These are phyloP conservation scores for Batrachochytrium dendrobatidis DNA, from an alignment of 371 early-diverging fungal species.

Conservation along the genomic window DNA sequence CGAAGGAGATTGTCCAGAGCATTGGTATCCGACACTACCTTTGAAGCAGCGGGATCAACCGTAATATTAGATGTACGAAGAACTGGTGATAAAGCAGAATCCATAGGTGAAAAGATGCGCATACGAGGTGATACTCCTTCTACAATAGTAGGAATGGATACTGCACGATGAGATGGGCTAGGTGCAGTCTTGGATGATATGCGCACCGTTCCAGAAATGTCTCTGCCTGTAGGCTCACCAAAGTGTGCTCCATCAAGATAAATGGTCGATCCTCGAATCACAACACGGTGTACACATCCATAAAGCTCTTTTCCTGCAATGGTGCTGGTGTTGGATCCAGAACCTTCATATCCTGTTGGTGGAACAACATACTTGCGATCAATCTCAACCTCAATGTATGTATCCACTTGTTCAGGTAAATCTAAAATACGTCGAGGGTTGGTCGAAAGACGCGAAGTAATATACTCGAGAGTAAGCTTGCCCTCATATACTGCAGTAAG, in stretches of 20 bases:
- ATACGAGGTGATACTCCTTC: neutral
- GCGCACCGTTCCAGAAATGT: slow-evolving; percentile 29
- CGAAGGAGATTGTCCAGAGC: slow-evolving; percentile 11
- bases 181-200: slow-evolving; percentile 6
- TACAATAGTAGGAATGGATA: neutral
- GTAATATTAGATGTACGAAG: neutral
- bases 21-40: neutral
- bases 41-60: neutral
- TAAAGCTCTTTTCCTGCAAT: slow-evolving; percentile 19
- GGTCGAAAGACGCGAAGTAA: slow-evolving; percentile 62
- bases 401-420: slow-evolving; percentile 77
- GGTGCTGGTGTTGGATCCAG: slow-evolving; percentile 37
- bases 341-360: slow-evolving; percentile 18
- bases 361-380: slow-evolving; percentile 36
- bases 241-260: slow-evolving; percentile 69
- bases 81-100: neutral
- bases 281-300: slow-evolving; percentile 77
- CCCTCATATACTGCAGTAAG: slow-evolving; percentile 76
- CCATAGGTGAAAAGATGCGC: neutral
- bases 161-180: slow-evolving; percentile 6
- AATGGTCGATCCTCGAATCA: slow-evolving; percentile 70
- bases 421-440: slow-evolving; percentile 87
- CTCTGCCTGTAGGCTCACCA: slow-evolving; percentile 31
- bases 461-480: slow-evolving; percentile 69
- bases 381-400: slow-evolving; percentile 66